Base-by-base conservation (phyloP, 805 yeast genomes). In the Saturnispora besseyi region DNA sequence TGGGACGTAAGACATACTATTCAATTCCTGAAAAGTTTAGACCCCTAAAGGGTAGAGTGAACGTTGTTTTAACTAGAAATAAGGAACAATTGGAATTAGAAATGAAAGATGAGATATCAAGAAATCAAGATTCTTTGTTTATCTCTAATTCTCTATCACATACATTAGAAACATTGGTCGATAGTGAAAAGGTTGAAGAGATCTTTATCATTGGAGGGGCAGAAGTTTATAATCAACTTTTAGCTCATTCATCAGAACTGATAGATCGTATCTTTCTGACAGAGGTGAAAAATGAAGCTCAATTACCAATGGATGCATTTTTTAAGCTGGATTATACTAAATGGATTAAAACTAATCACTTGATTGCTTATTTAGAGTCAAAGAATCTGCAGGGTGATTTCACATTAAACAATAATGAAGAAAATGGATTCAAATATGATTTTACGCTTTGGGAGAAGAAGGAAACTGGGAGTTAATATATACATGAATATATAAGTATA, bases 1-100 rank as follows among this genome's bases (percentile, higher is more conserved):
- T 93, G 99, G 99, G 99, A 12, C 75, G 97, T 52, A 85, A 82
- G 61, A 91, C 98, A 2, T 93, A 97, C 96, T 93, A 89, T 31
- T 86, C 96, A 7, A 90, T 93, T 31, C 98, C 99, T 0, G 53
- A 66, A 1, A 81, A 76, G 62, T 93, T 88, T 67, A 72, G 96
- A 54, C 99, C 99, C 0, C 72, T 93, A 42, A 82, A 83, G 3
- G 78, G 73, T 45, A 74, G 99, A 51, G 50, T 79, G 28, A 93
- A 93, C 63, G 79, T 89, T 12, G 79, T 93, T 0, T 67, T 93
- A 10, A 84, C 95, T 26, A 67, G 89, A 45, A 61, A 67, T 15
- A 53, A 54, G 18, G 58, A 54, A 7, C 59, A 58, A 13, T 59
- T 57, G 22, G 49, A 49, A 7, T 52, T 53, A 4, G 65, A 55